Evolutionary conservation across 2,329 filamentous ascomycete species (phyloP).

Genomic region (Talaromyces piceae): DNA sequence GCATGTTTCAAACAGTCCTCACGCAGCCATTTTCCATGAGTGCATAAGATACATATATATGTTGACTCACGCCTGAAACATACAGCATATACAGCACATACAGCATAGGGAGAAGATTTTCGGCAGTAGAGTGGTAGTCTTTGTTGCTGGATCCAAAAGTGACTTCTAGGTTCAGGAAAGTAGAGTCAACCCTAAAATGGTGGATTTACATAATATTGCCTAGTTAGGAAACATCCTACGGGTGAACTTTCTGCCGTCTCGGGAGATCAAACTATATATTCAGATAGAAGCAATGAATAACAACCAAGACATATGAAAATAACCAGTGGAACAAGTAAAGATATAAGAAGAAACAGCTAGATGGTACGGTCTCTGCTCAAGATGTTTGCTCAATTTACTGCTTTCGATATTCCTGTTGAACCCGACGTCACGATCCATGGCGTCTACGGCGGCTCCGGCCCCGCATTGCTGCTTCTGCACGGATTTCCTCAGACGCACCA

Average conservation of each 20-base stretch:
- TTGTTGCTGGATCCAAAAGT: too few relatives aligned
- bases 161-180: too few relatives aligned
- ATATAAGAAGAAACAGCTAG: not conserved
- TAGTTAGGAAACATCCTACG: not conserved
- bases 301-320: not conserved
- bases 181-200: not conserved
- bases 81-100: too few relatives aligned
- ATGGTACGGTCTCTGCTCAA: too few relatives aligned
- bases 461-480: conserved; percentile 43
- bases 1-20: too few relatives aligned
- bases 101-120: too few relatives aligned
- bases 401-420: conserved; percentile 18
- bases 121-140: too few relatives aligned
- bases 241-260: not conserved
- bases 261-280: not conserved
- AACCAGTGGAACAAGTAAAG: not conserved
- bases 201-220: not conserved
- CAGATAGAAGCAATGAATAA: not conserved
- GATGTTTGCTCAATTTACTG: conserved; percentile 6
- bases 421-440: conserved; percentile 40
- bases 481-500: conserved; percentile 48
- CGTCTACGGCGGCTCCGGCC: conserved; percentile 30
- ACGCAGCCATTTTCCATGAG: too few relatives aligned
- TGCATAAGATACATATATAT: too few relatives aligned
- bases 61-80: too few relatives aligned